Evolutionary conservation across 2,329 filamentous ascomycete species (phyloP).

Genomic region (Sporothrix schenckii): DNA sequence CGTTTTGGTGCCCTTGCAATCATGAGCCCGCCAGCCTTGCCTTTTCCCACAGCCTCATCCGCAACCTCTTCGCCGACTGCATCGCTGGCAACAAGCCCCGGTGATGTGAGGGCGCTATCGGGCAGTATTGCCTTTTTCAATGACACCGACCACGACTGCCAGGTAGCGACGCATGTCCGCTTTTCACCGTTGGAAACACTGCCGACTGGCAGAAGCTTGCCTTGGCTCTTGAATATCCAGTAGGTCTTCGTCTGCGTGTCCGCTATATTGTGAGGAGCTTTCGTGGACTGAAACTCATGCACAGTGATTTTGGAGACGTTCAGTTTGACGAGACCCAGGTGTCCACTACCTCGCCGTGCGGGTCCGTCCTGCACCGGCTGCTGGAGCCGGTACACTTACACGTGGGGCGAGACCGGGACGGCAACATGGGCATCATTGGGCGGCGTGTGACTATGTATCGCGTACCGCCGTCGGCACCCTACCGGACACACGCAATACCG

Average conservation of each 20-base stretch:
- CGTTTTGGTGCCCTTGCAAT: constrained; percentile 36
- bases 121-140: constrained; percentile 36
- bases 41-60: neutral
- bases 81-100: neutral
- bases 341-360: no score
- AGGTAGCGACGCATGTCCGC: constrained; percentile 35
- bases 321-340: neutral
- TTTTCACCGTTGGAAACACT: constrained; percentile 29
- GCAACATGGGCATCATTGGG: constrained; percentile 36
- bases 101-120: neutral
- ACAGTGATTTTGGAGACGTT: constrained; percentile 32
- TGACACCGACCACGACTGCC: constrained; percentile 31
- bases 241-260: neutral
- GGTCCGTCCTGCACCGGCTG: constrained; percentile 27
- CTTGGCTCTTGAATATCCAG: constrained; percentile 32
- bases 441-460: constrained; percentile 32
- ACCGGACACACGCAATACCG: neutral
- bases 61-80: neutral
- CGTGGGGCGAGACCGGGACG: constrained; percentile 34
- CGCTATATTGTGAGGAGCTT: neutral
- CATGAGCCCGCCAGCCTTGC: constrained; percentile 20
- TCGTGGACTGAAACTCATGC: neutral
- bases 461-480: neutral
- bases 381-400: constrained; percentile 33
- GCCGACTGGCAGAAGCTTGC: neutral